These are phyloP conservation scores for Kodamaea hsintzibuensis DNA, from an alignment of 805 yeast genomes.

Conservation along the genomic window DNA sequence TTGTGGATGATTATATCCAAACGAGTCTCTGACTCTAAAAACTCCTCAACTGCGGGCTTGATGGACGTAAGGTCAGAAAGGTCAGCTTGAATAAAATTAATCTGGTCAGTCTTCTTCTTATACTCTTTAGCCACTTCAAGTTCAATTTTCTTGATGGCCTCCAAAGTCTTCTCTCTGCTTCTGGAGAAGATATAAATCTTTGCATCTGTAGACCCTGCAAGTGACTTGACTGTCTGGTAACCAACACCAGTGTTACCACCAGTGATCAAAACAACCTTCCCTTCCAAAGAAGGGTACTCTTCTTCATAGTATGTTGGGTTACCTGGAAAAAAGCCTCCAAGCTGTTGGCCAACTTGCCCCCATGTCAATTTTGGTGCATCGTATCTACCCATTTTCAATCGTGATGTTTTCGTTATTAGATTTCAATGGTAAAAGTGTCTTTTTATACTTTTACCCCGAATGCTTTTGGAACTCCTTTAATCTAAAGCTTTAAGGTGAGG, in stretches of 20 bases:
- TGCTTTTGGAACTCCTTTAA: background rate
- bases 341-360: slow-evolving; percentile 1
- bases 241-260: slow-evolving; percentile 42
- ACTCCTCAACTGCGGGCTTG: slow-evolving; percentile 28
- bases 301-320: slow-evolving; percentile 27
- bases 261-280: slow-evolving; percentile 38
- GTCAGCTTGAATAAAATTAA: slow-evolving; percentile 10
- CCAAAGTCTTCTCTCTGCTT: slow-evolving; percentile 28
- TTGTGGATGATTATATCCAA: slow-evolving; percentile 25
- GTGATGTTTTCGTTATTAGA: no score
- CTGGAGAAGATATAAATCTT: slow-evolving; percentile 40
- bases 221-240: slow-evolving; percentile 27
- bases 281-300: slow-evolving; percentile 36
- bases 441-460: background rate
- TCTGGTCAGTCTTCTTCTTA: slow-evolving; percentile 10
- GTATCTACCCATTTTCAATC: background rate
- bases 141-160: slow-evolving; percentile 26
- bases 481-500: no score
- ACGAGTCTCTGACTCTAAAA: slow-evolving; percentile 11
- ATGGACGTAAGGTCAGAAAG: slow-evolving; percentile 13
- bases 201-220: slow-evolving; percentile 29
- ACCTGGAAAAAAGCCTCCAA: slow-evolving; percentile 7
- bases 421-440: background rate
- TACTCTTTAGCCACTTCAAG: slow-evolving; percentile 20
- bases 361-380: slow-evolving; percentile 3